A percentile compares a stretch with the other conserved stretches of the same genome.
These are phyloP conservation scores for Stagonosporopsis tanaceti DNA, from an alignment of 2,329 filamentous ascomycete species.

Conservation along the genomic window DNA sequence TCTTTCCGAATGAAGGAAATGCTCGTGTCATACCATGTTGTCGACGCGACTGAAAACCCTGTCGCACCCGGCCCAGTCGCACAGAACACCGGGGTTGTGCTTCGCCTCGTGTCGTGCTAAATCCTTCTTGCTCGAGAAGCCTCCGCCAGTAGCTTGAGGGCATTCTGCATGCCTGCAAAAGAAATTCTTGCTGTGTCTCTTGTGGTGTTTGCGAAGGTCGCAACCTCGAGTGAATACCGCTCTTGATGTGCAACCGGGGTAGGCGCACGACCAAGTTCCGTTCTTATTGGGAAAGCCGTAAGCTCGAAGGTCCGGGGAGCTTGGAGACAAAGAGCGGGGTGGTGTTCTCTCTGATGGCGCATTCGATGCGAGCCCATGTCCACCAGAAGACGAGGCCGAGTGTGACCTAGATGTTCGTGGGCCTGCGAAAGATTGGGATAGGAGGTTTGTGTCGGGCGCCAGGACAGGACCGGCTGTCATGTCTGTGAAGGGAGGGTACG, in stretches of 20 bases:
- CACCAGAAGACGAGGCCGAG: conserved; percentile 44
- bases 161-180: conserved; percentile 68
- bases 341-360: conserved; percentile 41
- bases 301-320: conserved; percentile 49
- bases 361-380: conserved; percentile 37
- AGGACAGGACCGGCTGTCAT: conserved; percentile 37
- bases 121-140: conserved; percentile 70
- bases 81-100: conserved; percentile 67
- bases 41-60: conserved; percentile 68
- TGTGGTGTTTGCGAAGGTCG: conserved; percentile 69
- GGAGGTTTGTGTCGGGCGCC: conserved; percentile 34
- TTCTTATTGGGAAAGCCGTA: conserved; percentile 56
- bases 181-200: conserved; percentile 67
- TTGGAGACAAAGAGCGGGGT: conserved; percentile 50
- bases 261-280: conserved; percentile 65
- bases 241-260: conserved; percentile 66
- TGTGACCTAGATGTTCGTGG: conserved; percentile 45
- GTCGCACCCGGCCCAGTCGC: conserved; percentile 65
- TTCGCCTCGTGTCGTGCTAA: conserved; percentile 68
- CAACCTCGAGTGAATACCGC: conserved; percentile 67
- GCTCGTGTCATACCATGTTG: conserved; percentile 61
- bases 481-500: conserved; percentile 43
- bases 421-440: conserved; percentile 30
- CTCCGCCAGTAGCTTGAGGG: conserved; percentile 63
- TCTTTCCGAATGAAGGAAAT: not conserved